Conservation (phyloP, 2,329 filamentous ascomycete species). For the Colletotrichum truncatum region DNA sequence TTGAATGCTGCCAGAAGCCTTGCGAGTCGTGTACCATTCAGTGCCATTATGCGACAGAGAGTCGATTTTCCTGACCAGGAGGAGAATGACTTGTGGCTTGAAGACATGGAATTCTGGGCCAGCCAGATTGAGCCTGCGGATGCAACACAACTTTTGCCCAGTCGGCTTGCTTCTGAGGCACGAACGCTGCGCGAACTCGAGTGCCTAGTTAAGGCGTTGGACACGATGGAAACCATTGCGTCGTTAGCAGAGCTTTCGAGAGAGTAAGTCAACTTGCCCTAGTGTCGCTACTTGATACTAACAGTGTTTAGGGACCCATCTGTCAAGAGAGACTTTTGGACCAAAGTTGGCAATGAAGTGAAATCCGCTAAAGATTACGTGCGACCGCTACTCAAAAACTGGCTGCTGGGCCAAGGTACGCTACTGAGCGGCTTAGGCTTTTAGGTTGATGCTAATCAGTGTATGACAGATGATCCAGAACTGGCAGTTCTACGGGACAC, state of each 20-base stretch:
- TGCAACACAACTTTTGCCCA: constrained; percentile 46
- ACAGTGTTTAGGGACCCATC: constrained; percentile 41
- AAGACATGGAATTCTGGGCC: constrained; percentile 51
- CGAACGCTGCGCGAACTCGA: constrained; percentile 76
- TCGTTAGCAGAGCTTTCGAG: constrained; percentile 60
- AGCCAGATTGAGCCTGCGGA: constrained; percentile 45
- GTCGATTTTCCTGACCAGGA: constrained; percentile 47
- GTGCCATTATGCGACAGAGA: constrained; percentile 55
- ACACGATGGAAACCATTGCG: constrained; percentile 74
- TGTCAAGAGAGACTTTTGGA: constrained; percentile 59
- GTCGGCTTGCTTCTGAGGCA: constrained; percentile 62
- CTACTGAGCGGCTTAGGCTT: background rate
- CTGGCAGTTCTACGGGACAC: constrained; percentile 73
- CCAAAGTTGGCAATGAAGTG: constrained; percentile 62
- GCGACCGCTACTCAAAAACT: constrained; percentile 69
- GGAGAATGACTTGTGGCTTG: constrained; percentile 43
- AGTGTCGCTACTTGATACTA: constrained; percentile 31
- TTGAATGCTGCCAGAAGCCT: constrained; percentile 65
- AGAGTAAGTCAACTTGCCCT: constrained; percentile 53
- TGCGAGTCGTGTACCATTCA: constrained; percentile 59
- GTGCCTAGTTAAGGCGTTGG: constrained; percentile 70
- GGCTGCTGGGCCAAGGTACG: constrained; percentile 70
- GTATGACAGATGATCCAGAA: constrained; percentile 48
- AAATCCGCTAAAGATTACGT: constrained; percentile 65
- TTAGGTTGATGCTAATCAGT: background rate